phyloP scores from a whole-genome alignment of 192 early-diverging fungal genomes.

The Podila horticola region DNA sequence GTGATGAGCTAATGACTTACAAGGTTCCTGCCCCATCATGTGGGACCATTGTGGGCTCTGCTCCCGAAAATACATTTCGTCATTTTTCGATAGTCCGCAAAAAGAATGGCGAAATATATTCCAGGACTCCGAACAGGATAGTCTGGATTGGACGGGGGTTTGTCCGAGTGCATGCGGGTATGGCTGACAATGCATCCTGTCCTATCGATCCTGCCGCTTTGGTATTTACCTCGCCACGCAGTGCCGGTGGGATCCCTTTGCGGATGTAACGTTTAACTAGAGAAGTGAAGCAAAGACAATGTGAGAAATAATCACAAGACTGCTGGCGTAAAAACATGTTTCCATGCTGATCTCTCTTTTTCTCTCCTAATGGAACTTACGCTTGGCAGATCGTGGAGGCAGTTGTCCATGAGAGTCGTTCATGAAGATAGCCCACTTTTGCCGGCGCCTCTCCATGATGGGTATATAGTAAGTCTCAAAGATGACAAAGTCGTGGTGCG shows the following conservation, averaged over 20 bases:
- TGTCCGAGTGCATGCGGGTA: not conserved
- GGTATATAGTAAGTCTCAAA: constrained; percentile 63
- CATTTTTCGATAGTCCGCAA: constrained; percentile 3
- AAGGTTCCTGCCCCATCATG: not conserved
- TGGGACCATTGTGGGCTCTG: too few relatives aligned
- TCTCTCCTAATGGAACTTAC: constrained; percentile 21
- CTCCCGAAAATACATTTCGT: not conserved
- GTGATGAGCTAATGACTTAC: not conserved
- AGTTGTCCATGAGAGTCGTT: constrained; percentile 54
- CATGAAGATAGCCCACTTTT: constrained; percentile 62
- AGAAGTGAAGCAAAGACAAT: not conserved
- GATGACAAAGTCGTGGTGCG: constrained; percentile 54
- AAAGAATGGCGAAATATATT: too few relatives aligned
- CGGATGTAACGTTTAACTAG: constrained; percentile 79
- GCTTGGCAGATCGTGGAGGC: constrained; percentile 55
- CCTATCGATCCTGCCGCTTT: not conserved
- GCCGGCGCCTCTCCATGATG: constrained; percentile 55
- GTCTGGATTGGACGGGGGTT: not conserved
- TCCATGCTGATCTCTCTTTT: too few relatives aligned
- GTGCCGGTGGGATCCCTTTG: constrained; percentile 79
- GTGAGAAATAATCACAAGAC: not conserved
- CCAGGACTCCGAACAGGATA: too few relatives aligned
- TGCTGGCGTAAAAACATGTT: not conserved
- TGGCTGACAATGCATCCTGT: not conserved
- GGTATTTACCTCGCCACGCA: constrained; percentile 62